Base-by-base conservation (phyloP, 192 early-diverging fungal genomes). In the Coemansia sp. region DNA sequence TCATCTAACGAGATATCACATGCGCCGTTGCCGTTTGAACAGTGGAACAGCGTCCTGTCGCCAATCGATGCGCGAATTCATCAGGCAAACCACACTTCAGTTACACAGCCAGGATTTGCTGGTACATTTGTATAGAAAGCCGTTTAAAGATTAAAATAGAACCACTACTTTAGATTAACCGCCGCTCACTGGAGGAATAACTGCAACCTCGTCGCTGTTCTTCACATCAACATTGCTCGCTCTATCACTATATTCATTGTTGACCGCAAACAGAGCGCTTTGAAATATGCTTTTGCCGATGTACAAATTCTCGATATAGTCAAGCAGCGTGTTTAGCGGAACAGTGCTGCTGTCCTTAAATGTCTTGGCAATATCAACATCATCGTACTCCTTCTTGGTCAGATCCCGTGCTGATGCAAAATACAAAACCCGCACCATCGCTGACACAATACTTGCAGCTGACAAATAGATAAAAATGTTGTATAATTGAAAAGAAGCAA, bases 171-270 rank as follows among this genome's bases (percentile, higher is more conserved):
- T 34, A 21, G 37, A 1, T 46, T 62, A 76, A 11, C 79, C 79
- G 17, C 79, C 79, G 57, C 79, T 81, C 8, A 81, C 78, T 1
- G 64, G 73, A 6, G 78, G 73, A 26, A 81, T 68, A 17, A 81
- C 62, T 0, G 50, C 78, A 4, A 81, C 64, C 17, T 68, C 66
- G 26, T 81, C 78, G 26, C 37, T 58, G 14, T 66, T 63, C 2
- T 58, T 66, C 10, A 80, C n/a, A 2, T 22, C 10, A 10, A 57
- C 46, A 0, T 14, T 17, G 0, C 52, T 20, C 7, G 69, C n/a
- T 2, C 66, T 48, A 8, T 51, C 57, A 42, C 60, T 52, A 26
- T 72, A 75, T 21, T 65, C 66, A 23, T 70, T 51, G 52, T 81
- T 81, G n/a, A 72, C 20, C 0, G 78, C 67, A 19, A 81, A 21